A percentile compares a stretch with the other conserved stretches of the same genome.
Conservation (phyloP, 108 stramenopile species). For the Discostella stelligeroides region DNA sequence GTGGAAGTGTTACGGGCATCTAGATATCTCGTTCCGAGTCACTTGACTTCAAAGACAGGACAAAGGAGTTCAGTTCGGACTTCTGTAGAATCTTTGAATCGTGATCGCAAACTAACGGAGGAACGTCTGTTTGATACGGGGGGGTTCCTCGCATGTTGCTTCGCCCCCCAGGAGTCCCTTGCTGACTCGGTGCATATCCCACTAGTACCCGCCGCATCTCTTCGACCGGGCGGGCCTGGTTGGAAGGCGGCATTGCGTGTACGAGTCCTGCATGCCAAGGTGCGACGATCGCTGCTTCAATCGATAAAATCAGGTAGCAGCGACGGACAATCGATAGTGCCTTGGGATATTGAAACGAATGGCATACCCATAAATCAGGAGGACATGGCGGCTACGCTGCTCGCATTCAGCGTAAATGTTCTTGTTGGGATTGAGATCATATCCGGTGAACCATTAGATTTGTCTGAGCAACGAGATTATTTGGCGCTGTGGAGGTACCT, state of each 20-base stretch:
- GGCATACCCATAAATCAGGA: constrained; percentile 90
- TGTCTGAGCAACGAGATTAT: constrained; percentile 68
- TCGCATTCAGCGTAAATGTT: constrained; percentile 80
- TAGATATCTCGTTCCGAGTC: constrained; percentile 67
- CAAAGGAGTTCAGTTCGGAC: neutral
- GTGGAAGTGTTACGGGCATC: constrained; percentile 69
- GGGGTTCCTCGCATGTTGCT: constrained; percentile 51
- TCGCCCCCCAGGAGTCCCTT: constrained; percentile 24
- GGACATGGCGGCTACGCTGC: constrained; percentile 81
- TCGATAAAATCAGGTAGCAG: too few relatives aligned
- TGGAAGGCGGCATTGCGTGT: constrained; percentile 77
- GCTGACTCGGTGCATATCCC: neutral
- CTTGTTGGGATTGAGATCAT: constrained; percentile 72
- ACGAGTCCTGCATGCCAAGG: constrained; percentile 81
- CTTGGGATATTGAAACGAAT: constrained; percentile 57
- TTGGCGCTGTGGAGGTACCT: constrained; percentile 84
- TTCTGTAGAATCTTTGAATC: neutral
- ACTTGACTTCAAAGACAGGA: constrained; percentile 8
- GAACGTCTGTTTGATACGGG: constrained; percentile 77
- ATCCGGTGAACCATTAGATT: constrained; percentile 50
- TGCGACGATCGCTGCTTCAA: constrained; percentile 60
- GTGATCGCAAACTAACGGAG: constrained; percentile 41
- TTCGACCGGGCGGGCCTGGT: constrained; percentile 65
- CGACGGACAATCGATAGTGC: too few relatives aligned
- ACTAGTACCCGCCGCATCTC: constrained; percentile 34